Evolutionary conservation across 768 basidiomycete species (phyloP).

Genomic region (Suillus paluster): DNA sequence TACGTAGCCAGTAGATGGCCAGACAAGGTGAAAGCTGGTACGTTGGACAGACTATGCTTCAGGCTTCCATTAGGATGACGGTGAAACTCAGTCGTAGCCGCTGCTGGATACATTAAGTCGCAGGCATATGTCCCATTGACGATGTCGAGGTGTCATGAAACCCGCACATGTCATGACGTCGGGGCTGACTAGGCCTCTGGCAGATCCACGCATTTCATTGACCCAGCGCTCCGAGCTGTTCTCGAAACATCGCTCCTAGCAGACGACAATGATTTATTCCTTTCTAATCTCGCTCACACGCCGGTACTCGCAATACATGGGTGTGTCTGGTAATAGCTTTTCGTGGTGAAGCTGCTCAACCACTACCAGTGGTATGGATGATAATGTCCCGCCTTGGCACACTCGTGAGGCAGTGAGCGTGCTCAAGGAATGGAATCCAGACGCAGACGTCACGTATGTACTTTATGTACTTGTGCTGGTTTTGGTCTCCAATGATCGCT

Average conservation of each 20-base stretch:
- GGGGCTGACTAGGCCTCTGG: neutral
- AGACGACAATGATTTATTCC: slow-evolving; percentile 87
- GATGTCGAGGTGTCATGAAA: slow-evolving; percentile 53
- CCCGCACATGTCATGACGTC: neutral
- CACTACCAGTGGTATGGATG: slow-evolving; percentile 65
- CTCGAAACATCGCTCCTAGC: slow-evolving; percentile 76
- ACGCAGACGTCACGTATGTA: slow-evolving; percentile 57
- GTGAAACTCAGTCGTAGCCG: slow-evolving; percentile 60
- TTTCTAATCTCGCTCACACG: slow-evolving; percentile 74
- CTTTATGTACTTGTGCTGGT: slow-evolving; percentile 31
- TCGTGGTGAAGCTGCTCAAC: neutral
- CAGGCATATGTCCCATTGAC: slow-evolving; percentile 82
- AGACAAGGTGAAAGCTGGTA: slow-evolving; percentile 48
- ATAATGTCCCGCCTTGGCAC: slow-evolving; percentile 90
- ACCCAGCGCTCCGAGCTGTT: slow-evolving; percentile 73
- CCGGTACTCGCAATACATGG: slow-evolving; percentile 82
- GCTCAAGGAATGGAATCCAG: slow-evolving; percentile 59
- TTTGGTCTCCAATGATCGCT: neutral
- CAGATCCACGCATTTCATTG: slow-evolving; percentile 76
- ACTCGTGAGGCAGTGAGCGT: slow-evolving; percentile 66
- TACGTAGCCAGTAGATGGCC: slow-evolving; percentile 78
- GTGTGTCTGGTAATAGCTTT: slow-evolving; percentile 40
- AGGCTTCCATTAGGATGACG: neutral
- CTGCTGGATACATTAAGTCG: slow-evolving; percentile 85
- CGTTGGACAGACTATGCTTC: neutral